Base-by-base conservation (phyloP, 257 asterid species). In the Penstemon davidsonii region DNA sequence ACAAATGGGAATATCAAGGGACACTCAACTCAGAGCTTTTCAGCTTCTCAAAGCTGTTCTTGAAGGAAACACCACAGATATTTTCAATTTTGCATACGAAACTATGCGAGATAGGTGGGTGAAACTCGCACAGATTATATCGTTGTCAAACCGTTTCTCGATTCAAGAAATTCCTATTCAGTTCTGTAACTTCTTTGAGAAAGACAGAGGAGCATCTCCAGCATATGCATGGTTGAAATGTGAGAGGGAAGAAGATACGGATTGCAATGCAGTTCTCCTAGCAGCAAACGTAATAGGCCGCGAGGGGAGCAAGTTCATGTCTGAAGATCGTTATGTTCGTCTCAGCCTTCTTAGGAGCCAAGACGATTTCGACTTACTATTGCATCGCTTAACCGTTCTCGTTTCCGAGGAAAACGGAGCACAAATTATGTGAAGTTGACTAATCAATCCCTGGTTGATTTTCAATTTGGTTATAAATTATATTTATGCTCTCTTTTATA, bases 131-230 rank as follows among this genome's bases (percentile, higher is more conserved):
- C 43, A 53, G 3, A 74, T 79, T 60, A 13, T 91, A 15, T 84
- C 91, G 0, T 39, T 41, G 52, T 87, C 96, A 0, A 68, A 65
- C 15, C 87, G 81, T 5, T 82, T 87, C 62, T 69, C 72, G 63
- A 53, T 87, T 70, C 95, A 85, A 70, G 73, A 84, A 47, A 77
- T 88, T 38, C 74, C 91, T 3, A 83, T 88, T 25, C 63, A 46
- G 51, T 82, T 73, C 64, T 91, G 97, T 84, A 82, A 49, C 69
- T 91, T 67, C 79, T 66, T 78, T 40, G 70, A 73, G 55, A 72
- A 55, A 78, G 67, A 82, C 55, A 81, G 93, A 57, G 89, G 76
- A 15, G 87, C 96, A 55, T 85, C 97, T 74, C 96, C 95, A 77
- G 82, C 64, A 13, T 80, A 80, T 67, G 82, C 78, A 25, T 80